Conservation (phyloP, 208 protist species). For the Phytomonas serpens region DNA sequence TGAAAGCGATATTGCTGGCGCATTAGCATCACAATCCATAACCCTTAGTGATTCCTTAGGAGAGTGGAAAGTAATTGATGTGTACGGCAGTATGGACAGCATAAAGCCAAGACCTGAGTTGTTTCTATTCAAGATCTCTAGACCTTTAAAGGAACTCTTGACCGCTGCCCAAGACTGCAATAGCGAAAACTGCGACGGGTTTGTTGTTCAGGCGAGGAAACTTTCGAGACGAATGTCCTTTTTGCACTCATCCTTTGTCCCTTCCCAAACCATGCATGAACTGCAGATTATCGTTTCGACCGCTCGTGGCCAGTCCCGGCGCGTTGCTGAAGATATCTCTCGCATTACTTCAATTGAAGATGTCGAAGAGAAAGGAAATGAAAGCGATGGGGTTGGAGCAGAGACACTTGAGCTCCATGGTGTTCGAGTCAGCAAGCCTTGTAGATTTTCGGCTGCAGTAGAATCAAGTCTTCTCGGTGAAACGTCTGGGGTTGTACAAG, state of each 20-base stretch:
- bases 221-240: background rate
- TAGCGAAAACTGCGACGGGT: background rate
- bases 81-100: background rate
- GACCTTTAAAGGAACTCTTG: background rate
- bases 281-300: background rate
- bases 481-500: background rate
- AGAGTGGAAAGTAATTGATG: slow-evolving; percentile 5
- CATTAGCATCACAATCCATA: background rate
- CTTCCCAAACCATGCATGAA: background rate
- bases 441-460: background rate
- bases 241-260: background rate
- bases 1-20: background rate
- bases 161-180: background rate
- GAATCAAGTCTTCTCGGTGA: background rate
- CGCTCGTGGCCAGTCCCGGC: background rate
- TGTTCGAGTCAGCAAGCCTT: background rate
- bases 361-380: background rate
- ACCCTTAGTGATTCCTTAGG: background rate
- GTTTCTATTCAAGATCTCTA: background rate
- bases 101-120: background rate
- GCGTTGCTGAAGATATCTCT: background rate
- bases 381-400: background rate
- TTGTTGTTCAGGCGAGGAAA: background rate
- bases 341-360: background rate
- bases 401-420: background rate